phyloP scores from a whole-genome alignment of 2,329 filamentous ascomycete genomes.

The Zalaria sp. region DNA sequence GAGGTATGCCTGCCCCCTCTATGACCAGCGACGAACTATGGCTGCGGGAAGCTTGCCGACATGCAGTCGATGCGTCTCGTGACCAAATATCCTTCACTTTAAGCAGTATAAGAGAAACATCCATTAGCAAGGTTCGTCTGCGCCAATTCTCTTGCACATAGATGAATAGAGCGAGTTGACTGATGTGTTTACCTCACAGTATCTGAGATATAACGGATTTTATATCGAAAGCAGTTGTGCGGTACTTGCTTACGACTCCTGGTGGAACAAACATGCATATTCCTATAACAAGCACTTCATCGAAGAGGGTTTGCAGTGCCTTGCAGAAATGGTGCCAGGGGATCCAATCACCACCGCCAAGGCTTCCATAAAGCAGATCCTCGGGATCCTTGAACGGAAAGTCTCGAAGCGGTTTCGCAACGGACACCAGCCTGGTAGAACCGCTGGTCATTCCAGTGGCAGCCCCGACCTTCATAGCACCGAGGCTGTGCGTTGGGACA shows the following conservation, averaged over 20 bases:
- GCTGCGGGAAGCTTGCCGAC: conserved; percentile 17
- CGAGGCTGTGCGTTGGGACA: too few species aligned
- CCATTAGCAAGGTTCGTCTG: not conserved
- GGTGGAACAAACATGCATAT: conserved; percentile 16
- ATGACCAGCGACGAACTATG: conserved; percentile 13
- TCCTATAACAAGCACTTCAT: conserved; percentile 14
- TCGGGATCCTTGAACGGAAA: conserved; percentile 11
- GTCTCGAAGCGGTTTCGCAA: conserved; percentile 7
- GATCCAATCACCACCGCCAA: conserved; percentile 9
- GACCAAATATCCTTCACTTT: conserved; percentile 6
- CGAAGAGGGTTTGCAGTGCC: conserved; percentile 11
- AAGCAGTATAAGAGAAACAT: not conserved
- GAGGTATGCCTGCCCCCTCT: not conserved
- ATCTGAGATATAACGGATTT: conserved; percentile 12
- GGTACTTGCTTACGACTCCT: conserved; percentile 16
- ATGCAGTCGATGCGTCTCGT: conserved; percentile 17
- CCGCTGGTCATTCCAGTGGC: too few species aligned
- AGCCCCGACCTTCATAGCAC: too few species aligned
- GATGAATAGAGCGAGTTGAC: not conserved
- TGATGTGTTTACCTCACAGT: not conserved
- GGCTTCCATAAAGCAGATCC: conserved; percentile 9
- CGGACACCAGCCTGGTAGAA: too few species aligned
- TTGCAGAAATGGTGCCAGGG: conserved; percentile 12
- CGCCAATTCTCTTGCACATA: not conserved
- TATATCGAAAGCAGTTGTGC: conserved; percentile 17